phyloP scores from a whole-genome alignment of 1,284 basidiomycete genomes.

The Malassezia dermatis region DNA sequence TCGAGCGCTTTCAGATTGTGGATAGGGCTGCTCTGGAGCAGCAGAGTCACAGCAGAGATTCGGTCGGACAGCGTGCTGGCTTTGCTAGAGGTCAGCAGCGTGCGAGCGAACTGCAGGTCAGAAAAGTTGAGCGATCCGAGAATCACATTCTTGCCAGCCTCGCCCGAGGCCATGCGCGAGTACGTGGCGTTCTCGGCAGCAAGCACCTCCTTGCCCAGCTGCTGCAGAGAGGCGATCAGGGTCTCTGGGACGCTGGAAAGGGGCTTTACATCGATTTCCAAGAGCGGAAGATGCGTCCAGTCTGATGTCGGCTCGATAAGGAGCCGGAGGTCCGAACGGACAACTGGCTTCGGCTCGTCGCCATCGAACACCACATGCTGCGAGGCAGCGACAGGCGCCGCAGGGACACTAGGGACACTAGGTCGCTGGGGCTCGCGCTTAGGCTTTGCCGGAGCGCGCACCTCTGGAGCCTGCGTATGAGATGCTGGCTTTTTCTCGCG shows the following conservation, averaged over 20 bases:
- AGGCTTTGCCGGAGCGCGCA: background rate
- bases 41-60: constrained; percentile 78
- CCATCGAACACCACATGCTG: constrained; percentile 30
- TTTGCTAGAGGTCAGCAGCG: constrained; percentile 33
- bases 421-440: background rate
- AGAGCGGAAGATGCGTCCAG: constrained; percentile 24
- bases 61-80: constrained; percentile 72
- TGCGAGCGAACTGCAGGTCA: constrained; percentile 43
- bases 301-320: constrained; percentile 27
- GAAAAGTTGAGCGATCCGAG: constrained; percentile 35
- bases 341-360: constrained; percentile 18
- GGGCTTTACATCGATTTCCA: constrained; percentile 17
- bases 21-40: constrained; percentile 79
- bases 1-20: constrained; percentile 60
- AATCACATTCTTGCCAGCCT: constrained; percentile 25
- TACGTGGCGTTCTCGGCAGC: constrained; percentile 34
- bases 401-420: background rate
- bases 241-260: constrained; percentile 19
- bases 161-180: constrained; percentile 30
- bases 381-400: background rate
- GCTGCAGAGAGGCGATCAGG: constrained; percentile 27
- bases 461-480: background rate
- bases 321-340: constrained; percentile 6
- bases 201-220: constrained; percentile 26
- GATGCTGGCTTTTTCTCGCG: background rate